Percentiles rank a stretch among this genome's conserved stretches.
These are phyloP conservation scores for Yarrowia porcina DNA, from an alignment of 805 yeast genomes.

Conservation along the genomic window DNA sequence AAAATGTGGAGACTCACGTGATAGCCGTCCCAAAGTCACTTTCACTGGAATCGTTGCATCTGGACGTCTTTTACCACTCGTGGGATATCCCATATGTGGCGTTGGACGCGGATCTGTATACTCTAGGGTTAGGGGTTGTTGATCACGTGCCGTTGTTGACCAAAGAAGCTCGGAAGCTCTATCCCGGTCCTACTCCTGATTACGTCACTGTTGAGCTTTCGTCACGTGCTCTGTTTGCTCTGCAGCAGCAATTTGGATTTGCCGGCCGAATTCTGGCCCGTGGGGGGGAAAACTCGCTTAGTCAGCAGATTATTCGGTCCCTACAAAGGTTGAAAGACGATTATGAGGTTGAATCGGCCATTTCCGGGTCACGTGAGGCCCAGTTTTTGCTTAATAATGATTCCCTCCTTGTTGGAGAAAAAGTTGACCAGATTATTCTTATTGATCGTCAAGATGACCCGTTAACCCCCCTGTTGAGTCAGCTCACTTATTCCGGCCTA, in stretches of 20 bases:
- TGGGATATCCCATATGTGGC: constrained; percentile 10
- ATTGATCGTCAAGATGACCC: constrained; percentile 77
- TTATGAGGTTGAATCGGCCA: neutral
- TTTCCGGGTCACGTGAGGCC: neutral
- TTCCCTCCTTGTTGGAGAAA: constrained; percentile 34
- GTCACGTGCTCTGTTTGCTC: neutral
- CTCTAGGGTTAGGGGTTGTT: neutral
- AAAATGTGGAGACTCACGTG: constrained; percentile 11
- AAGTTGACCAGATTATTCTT: constrained; percentile 60
- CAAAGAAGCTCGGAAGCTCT: neutral
- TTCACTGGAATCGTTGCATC: neutral
- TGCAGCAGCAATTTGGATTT: constrained; percentile 2
- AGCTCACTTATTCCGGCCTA: constrained; percentile 77
- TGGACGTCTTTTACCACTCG: neutral
- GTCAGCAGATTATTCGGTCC: neutral
- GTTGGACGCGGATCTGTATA: neutral
- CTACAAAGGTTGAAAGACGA: neutral
- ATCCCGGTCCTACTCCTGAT: neutral
- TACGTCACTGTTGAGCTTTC: neutral
- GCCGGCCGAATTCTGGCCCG: neutral
- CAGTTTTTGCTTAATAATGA: neutral
- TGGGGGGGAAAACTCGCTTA: neutral
- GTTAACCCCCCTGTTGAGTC: constrained; percentile 67
- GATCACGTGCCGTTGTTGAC: neutral
- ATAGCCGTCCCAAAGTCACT: neutral